Evolutionary conservation across 805 yeast species (phyloP).

Genomic region (Sungouiozyma intestinalis): DNA sequence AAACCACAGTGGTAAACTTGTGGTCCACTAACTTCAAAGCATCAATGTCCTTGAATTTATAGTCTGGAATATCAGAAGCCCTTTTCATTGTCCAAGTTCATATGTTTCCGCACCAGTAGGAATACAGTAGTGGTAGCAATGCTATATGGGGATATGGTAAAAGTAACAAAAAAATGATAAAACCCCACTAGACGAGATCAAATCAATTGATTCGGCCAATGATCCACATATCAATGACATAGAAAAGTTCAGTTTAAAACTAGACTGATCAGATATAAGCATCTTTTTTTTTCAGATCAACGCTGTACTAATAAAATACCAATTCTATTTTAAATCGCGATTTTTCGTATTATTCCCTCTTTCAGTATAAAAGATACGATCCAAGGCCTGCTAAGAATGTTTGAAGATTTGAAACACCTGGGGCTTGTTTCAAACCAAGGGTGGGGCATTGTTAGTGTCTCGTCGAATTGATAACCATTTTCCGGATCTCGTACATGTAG

Average conservation of each 20-base stretch:
- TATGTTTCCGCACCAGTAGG: no score
- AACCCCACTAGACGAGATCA: neutral
- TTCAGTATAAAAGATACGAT: neutral
- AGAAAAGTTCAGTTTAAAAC: no score
- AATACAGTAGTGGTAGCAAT: no score
- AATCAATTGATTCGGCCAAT: neutral
- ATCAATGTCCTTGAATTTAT: conserved; percentile 16
- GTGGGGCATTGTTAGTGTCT: conserved; percentile 14
- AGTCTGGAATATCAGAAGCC: neutral
- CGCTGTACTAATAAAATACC: neutral
- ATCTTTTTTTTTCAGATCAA: no score
- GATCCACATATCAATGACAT: neutral
- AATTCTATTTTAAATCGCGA: neutral
- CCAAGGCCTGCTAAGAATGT: neutral
- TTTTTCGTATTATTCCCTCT: neutral
- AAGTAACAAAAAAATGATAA: neutral
- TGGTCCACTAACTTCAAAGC: conserved; percentile 13
- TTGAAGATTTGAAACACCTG: no score
- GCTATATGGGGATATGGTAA: no score
- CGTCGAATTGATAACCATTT: conserved; percentile 27
- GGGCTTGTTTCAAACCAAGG: no score
- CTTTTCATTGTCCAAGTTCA: neutral
- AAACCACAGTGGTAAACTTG: conserved; percentile 14
- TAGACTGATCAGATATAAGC: no score
- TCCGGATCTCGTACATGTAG: conserved; percentile 27